Conservation (phyloP, 2,329 filamentous ascomycete species). For the Epicoccum sorghinum region DNA sequence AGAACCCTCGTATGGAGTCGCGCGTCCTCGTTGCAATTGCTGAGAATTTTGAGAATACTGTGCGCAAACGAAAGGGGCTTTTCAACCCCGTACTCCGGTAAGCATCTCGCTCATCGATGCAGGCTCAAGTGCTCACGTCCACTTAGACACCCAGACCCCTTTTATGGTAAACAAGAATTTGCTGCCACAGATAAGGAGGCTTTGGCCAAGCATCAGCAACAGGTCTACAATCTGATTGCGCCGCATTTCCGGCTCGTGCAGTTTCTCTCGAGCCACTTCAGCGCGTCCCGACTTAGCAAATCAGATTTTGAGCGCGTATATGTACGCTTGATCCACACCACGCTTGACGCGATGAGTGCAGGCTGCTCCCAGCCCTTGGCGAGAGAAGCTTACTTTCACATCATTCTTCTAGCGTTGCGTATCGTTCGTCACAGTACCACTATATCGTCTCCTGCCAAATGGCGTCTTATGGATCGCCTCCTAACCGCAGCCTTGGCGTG, state of each 20-base stretch:
- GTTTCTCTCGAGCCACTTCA: constrained; percentile 94
- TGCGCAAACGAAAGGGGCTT: constrained; percentile 77
- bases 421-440: constrained; percentile 74
- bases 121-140: background rate
- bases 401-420: constrained; percentile 80
- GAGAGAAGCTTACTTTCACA: constrained; percentile 88
- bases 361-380: constrained; percentile 82
- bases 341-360: constrained; percentile 69
- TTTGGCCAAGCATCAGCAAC: constrained; percentile 76
- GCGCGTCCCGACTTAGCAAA: constrained; percentile 85
- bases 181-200: constrained; percentile 83
- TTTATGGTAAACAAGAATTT: constrained; percentile 90
- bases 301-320: constrained; percentile 82
- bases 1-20: constrained; percentile 87
- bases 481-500: constrained; percentile 85
- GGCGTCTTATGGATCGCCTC: constrained; percentile 87
- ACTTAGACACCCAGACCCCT: constrained; percentile 74
- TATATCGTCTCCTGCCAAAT: constrained; percentile 69
- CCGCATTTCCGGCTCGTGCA: constrained; percentile 86
- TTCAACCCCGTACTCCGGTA: constrained; percentile 75
- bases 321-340: constrained; percentile 77
- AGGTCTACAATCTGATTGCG: constrained; percentile 80
- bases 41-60: constrained; percentile 87
- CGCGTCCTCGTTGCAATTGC: constrained; percentile 85
- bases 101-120: constrained; percentile 32